Percentiles rank a stretch among this genome's conserved stretches.
Conservation (phyloP, 2,329 filamentous ascomycete genomes). For the Aspergillus niger region DNA sequence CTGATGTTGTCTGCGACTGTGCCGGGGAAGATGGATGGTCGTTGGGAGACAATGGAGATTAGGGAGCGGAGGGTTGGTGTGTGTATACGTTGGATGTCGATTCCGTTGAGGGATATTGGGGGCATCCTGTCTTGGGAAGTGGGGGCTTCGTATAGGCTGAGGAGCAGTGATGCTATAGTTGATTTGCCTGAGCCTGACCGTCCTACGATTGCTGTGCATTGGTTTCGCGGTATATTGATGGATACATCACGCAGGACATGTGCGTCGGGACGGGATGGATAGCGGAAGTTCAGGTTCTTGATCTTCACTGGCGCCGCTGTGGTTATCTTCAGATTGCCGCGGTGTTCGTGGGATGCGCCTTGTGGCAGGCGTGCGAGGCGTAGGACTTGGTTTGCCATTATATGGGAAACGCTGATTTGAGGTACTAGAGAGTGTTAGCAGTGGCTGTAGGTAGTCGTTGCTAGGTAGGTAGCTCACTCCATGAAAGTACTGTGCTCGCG, state of each 20-base stretch:
- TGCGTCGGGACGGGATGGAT: conserved; percentile 60
- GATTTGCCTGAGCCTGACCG: conserved; percentile 89
- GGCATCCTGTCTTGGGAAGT: conserved; percentile 24
- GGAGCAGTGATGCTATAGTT: conserved; percentile 73
- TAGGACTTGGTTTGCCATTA: conserved; percentile 72
- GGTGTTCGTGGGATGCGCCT: conserved; percentile 59
- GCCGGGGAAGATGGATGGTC: conserved; percentile 61
- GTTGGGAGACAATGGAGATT: conserved; percentile 62
- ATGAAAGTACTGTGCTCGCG: conserved; percentile 67
- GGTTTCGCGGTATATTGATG: conserved; percentile 64
- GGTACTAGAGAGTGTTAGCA: conserved; percentile 56
- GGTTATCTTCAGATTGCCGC: conserved; percentile 48
- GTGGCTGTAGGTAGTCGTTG: not conserved
- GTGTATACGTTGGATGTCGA: conserved; percentile 62
- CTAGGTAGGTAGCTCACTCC: conserved; percentile 44
- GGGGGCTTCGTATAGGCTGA: conserved; percentile 65
- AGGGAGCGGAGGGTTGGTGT: conserved; percentile 62
- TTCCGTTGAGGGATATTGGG: conserved; percentile 55
- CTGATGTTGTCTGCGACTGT: conserved; percentile 60
- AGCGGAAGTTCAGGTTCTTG: conserved; percentile 67
- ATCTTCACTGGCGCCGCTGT: conserved; percentile 59
- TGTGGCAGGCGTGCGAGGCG: conserved; percentile 65
- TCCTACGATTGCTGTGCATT: conserved; percentile 77
- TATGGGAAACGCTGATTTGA: conserved; percentile 73
- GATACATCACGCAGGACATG: conserved; percentile 65